Conservation (phyloP, 2,329 filamentous ascomycete genomes). For the Aquanectria penicillioides region DNA sequence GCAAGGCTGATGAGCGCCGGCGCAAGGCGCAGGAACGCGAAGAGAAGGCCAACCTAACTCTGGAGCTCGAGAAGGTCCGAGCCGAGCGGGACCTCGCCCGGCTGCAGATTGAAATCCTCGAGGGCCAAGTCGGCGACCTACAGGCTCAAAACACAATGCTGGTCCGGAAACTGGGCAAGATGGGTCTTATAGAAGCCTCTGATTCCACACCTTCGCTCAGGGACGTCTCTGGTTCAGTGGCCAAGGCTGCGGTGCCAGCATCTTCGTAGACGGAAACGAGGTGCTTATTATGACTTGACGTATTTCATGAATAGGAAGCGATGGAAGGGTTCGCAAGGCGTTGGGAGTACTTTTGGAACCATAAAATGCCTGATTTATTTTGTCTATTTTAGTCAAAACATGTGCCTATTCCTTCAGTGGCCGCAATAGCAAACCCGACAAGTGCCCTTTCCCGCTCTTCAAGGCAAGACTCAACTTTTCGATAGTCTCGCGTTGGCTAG, state of each 20-base stretch:
- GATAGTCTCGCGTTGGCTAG: slow-evolving; percentile 23
- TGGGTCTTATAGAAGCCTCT: slow-evolving; percentile 49
- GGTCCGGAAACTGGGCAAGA: slow-evolving; percentile 62
- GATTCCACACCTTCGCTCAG: slow-evolving; percentile 51
- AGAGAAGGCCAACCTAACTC: slow-evolving; percentile 57
- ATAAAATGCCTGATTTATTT: slow-evolving; percentile 24
- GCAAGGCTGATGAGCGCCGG: slow-evolving; percentile 64
- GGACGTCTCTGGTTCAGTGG: slow-evolving; percentile 21
- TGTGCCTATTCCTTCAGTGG: slow-evolving; percentile 5
- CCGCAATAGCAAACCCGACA: slow-evolving; percentile 41
- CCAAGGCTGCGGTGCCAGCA: slow-evolving; percentile 13
- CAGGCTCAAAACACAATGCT: slow-evolving; percentile 70
- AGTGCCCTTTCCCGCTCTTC: slow-evolving; percentile 21
- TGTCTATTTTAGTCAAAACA: slow-evolving; percentile 1
- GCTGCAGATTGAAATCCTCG: slow-evolving; percentile 65
- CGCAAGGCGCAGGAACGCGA: slow-evolving; percentile 64
- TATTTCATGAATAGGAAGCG: too few species aligned
- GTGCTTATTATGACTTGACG: too few species aligned
- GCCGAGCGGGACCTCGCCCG: slow-evolving; percentile 63
- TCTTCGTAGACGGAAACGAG: background rate
- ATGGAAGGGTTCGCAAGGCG: slow-evolving; percentile 38
- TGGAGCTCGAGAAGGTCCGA: slow-evolving; percentile 63
- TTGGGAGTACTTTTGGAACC: slow-evolving; percentile 22
- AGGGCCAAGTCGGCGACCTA: slow-evolving; percentile 64
- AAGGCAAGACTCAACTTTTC: slow-evolving; percentile 11